Evolutionary conservation across 495 filamentous ascomycete species (phyloP), one percentile per base, ranked within the genome.

Genomic region (Daldinia caldariorum): DNA sequence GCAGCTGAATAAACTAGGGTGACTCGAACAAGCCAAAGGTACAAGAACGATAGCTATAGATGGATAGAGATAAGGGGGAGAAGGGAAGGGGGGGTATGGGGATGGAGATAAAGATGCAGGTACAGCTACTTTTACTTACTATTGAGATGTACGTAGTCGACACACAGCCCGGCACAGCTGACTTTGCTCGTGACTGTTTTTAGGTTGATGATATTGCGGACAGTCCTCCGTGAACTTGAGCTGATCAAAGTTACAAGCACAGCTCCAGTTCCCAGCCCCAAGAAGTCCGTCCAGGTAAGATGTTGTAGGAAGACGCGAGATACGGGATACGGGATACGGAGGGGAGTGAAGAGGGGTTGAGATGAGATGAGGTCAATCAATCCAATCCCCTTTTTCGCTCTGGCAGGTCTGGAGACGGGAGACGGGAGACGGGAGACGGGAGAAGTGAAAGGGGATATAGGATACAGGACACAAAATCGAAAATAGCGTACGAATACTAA

Each of bases 321-420:
- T 22, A 47, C 0, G 43, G 32, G 18, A 56, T 35, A 35, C 34
- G 16, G 32, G 32, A n/a, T n/a, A n/a, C n/a, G 53, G 29, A 14
- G 26, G 55, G 39, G 57, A 59, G 61, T 57, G 53, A 65, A 53
- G 62, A 66, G 68, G 63, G 68, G 62, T 66, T 67, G 50, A 56
- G 58, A 9, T 67, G 50, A 56, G 58, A 9, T 49, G 49, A 56
- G 60, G 47, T 38, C 37, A 58, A 35, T 35, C 34, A 56, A 62
- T 61, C 14, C 55, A 57, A 63, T 60, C 47, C 18, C 51, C 58
- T 51, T 41, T 14, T 57, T 39, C 16, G 16, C 31, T 56, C 12
- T 37, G 22, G 45, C 26, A 1, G 26, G 26, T 26, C 3, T 26
- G 26, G 26, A 26, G 26, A 26, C 3, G 26, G 26, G 26, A 26